A percentile compares a stretch with the other conserved stretches of the same genome.
Conservation (phyloP, 768 basidiomycete species). For the Hericium alpestre region DNA sequence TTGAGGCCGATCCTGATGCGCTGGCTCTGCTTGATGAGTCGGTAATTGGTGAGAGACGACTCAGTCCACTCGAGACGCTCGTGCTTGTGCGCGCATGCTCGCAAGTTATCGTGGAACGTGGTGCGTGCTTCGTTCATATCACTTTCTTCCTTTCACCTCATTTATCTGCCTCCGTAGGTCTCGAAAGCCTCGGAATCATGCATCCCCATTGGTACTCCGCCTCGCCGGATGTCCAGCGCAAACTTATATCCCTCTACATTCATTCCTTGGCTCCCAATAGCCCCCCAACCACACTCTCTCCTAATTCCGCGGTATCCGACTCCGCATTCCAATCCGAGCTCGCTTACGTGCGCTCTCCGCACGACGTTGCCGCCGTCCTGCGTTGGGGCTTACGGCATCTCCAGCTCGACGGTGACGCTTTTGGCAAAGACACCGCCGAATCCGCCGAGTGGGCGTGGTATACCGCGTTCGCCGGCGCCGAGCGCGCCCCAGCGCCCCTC, state of each 20-base stretch:
- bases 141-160: slow-evolving; percentile 5
- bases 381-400: slow-evolving; percentile 77
- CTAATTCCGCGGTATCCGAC: slow-evolving; percentile 33
- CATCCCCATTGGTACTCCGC: slow-evolving; percentile 78
- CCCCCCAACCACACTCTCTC: slow-evolving; percentile 39
- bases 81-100: slow-evolving; percentile 58
- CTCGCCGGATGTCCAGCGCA: slow-evolving; percentile 56
- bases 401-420: slow-evolving; percentile 44
- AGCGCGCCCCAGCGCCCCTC: background rate
- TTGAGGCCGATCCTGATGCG: slow-evolving; percentile 48
- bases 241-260: slow-evolving; percentile 63
- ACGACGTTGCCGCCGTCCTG: slow-evolving; percentile 71
- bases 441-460: slow-evolving; percentile 51
- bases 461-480: slow-evolving; percentile 44
- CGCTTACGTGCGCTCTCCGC: slow-evolving; percentile 51
- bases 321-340: slow-evolving; percentile 58
- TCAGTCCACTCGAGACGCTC: slow-evolving; percentile 55
- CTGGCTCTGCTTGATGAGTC: slow-evolving; percentile 38
- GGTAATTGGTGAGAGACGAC: slow-evolving; percentile 43
- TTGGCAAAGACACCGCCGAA: slow-evolving; percentile 36
- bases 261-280: slow-evolving; percentile 44
- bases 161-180: slow-evolving; percentile 32
- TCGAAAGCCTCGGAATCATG: slow-evolving; percentile 77
- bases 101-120: slow-evolving; percentile 52
- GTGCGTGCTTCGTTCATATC: slow-evolving; percentile 27